Evolutionary conservation across 495 filamentous ascomycete genomes (phyloP), one percentile per base, ranked within the genome.

Genomic region (Penicillium simplicissimum): DNA sequence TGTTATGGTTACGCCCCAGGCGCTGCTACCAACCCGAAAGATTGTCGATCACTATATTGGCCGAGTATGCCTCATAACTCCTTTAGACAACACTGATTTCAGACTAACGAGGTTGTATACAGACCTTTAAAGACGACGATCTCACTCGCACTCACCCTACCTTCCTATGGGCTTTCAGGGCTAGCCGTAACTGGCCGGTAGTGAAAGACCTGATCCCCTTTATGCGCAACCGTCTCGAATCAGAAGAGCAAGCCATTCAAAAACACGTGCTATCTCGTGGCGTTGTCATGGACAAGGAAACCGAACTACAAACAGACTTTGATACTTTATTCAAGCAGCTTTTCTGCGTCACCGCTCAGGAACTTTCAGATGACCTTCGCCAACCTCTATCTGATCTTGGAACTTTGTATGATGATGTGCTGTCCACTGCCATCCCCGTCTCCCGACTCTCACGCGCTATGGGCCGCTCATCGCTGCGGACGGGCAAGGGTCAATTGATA

Each of bases 121-220:
- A 87, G 83, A 87, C 85, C 3, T 88, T 90, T 61, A 75, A 74
- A 61, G 84, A 90, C 55, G 91, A 96, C 53, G 82, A 85, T 33
- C 92, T 97, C 65, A 86, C 85, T 36, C 86, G 87, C 42, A 83
- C 83, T 14, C 92, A 96, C 68, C 86, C 89, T 3, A 85, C 91
- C 11, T 97, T 95, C 71, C 85, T 92, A 33, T 96, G 93, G 93
- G 84, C 92, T 49, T 96, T 90, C 69, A 84, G 90, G 57, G 90
- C 90, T 13, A 89, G 88, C 37, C 83, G 87, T 23, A 85, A 91
- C 70, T 97, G 93, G 93, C 68, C 72, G 8, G 80, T 82, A 23
- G 79, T 96, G 19, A 81, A 79, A 52, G 82, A 86, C 31, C 78
- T 94, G 11, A 76, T 96, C 35, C 84, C 86, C 13, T 82, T 82